A percentile compares a stretch with the other conserved stretches of the same genome.
Evolutionary conservation across 2,329 filamentous ascomycete genomes (phyloP).

Genomic region (Phyllosticta paracitricarpa): DNA sequence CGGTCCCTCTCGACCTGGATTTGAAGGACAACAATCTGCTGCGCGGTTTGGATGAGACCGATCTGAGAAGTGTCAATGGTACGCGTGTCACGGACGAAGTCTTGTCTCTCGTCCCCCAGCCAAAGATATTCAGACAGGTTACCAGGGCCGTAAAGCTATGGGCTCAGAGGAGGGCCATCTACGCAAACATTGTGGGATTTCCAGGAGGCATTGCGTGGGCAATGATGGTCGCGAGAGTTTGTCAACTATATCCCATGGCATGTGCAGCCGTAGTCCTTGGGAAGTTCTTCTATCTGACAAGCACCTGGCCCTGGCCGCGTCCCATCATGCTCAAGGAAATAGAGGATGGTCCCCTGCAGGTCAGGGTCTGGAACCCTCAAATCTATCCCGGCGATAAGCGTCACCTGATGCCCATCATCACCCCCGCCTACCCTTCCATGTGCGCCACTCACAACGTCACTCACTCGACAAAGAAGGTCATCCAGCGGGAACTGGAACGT

Average conservation of each 20-base stretch:
- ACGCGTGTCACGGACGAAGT: conserved; percentile 93
- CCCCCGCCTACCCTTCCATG: conserved; percentile 94
- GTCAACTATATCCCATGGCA: conserved; percentile 90
- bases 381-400: conserved; percentile 70
- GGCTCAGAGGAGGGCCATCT: conserved; percentile 78
- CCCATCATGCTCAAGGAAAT: conserved; percentile 86
- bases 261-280: conserved; percentile 78
- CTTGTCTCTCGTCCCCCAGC: conserved; percentile 75
- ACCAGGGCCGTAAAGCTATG: conserved; percentile 90
- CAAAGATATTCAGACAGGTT: conserved; percentile 80
- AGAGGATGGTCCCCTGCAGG: conserved; percentile 69
- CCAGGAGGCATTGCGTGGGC: conserved; percentile 97
- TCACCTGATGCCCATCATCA: conserved; percentile 97
- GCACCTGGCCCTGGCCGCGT: conserved; percentile 85
- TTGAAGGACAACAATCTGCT: conserved; percentile 77
- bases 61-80: conserved; percentile 84
- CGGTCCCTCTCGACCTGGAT: conserved; percentile 49
- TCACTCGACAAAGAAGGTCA: conserved; percentile 71
- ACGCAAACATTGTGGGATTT: conserved; percentile 93
- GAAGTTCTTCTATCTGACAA: conserved; percentile 91
- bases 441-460: conserved; percentile 94
- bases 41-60: conserved; percentile 74
- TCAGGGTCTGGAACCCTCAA: conserved; percentile 91
- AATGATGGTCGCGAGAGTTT: conserved; percentile 91
- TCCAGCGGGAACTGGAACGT: conserved; percentile 71